Conservation (phyloP, 306 rosid species). For the Pyrus communis region DNA sequence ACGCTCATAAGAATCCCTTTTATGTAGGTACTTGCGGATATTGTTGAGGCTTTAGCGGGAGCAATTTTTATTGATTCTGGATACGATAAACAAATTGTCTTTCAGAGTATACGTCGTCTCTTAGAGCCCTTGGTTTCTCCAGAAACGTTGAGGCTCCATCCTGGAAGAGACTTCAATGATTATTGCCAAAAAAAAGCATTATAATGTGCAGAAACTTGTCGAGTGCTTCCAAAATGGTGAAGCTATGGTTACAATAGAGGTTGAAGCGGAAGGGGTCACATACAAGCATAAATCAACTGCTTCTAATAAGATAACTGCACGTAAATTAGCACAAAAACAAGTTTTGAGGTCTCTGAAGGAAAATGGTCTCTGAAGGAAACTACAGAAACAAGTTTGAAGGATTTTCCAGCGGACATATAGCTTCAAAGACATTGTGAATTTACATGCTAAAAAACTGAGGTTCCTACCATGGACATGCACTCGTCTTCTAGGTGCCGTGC, state of each 20-base stretch:
- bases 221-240: constrained; percentile 5
- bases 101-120: constrained; percentile 48
- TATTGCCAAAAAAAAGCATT: constrained; percentile 34
- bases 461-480: background rate
- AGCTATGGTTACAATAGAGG: constrained; percentile 21
- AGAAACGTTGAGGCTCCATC: constrained; percentile 38
- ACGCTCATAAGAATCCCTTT: background rate
- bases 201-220: background rate
- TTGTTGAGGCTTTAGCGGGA: constrained; percentile 73
- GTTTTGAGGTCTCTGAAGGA: constrained; percentile 38
- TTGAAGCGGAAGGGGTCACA: constrained; percentile 29
- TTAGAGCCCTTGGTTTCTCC: constrained; percentile 64
- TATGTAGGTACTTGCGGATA: constrained; percentile 65
- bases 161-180: constrained; percentile 30
- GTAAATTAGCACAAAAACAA: constrained; percentile 31
- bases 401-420: background rate
- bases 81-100: constrained; percentile 38
- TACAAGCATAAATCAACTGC: constrained; percentile 5
- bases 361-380: background rate
- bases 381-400: background rate
- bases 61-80: constrained; percentile 72
- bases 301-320: constrained; percentile 20
- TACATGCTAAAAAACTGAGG: background rate
- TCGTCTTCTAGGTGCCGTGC: background rate
- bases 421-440: background rate